Conservation (phyloP, 169 alveolate species). For the Sarcocystis neurona region DNA sequence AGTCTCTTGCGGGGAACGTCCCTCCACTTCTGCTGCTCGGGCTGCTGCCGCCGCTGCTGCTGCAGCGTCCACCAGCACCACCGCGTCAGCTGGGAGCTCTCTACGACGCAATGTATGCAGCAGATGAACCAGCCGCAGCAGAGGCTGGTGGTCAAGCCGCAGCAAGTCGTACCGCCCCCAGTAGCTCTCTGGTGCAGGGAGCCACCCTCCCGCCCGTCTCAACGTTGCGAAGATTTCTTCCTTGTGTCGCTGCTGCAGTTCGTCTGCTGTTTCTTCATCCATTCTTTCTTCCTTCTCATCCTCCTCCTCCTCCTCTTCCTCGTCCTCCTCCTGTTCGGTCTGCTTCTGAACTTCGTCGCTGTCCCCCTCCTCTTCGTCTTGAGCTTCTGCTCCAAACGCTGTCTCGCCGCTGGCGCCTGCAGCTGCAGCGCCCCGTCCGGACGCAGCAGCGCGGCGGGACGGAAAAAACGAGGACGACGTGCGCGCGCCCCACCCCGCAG, state of each 20-base stretch:
- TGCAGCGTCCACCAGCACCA: neutral
- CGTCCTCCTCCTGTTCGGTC: neutral
- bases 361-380: neutral
- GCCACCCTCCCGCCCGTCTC: no score
- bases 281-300: neutral
- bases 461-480: neutral
- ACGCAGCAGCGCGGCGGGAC: neutral
- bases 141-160: neutral
- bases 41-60: no score
- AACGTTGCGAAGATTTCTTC: no score
- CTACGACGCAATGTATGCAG: no score
- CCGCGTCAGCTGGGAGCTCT: no score
- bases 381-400: neutral
- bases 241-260: no score
- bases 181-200: no score
- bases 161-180: neutral
- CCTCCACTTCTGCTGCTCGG: no score
- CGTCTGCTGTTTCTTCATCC: no score
- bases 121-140: neutral
- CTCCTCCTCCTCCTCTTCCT: neutral
- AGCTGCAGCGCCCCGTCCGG: neutral
- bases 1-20: no score
- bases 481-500: neutral
- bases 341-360: neutral
- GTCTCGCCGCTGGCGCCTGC: neutral